These are phyloP conservation scores for Sechiopsis laciniata DNA, from an alignment of 306 rosid genomes.

Conservation along the genomic window DNA sequence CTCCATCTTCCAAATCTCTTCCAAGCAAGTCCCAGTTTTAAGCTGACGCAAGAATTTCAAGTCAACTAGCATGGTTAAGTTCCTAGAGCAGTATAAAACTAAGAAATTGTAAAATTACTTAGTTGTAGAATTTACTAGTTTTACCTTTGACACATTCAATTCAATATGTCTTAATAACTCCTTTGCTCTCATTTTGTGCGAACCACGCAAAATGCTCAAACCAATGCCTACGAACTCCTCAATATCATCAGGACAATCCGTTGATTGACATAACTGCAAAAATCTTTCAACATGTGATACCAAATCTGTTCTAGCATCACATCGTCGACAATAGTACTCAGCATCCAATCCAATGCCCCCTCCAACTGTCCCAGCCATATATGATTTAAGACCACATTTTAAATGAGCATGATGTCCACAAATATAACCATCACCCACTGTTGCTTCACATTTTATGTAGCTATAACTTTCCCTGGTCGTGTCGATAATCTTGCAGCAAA, in stretches of 20 bases:
- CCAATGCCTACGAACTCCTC: slow-evolving; percentile 55
- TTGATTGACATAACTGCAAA: slow-evolving; percentile 42
- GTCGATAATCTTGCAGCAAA: slow-evolving; percentile 53
- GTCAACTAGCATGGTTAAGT: not conserved
- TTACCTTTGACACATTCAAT: slow-evolving; percentile 59
- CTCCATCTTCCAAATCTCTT: slow-evolving; percentile 49
- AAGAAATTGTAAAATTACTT: not conserved
- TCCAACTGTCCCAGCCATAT: slow-evolving; percentile 71
- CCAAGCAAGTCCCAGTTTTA: slow-evolving; percentile 41
- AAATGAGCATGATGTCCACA: slow-evolving; percentile 81
- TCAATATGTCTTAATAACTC: slow-evolving; percentile 42
- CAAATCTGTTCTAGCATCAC: slow-evolving; percentile 71
- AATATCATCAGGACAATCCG: slow-evolving; percentile 44
- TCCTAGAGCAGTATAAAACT: not conserved
- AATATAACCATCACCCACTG: slow-evolving; percentile 32
- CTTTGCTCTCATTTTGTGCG: slow-evolving; percentile 45
- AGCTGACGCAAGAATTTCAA: slow-evolving; percentile 53
- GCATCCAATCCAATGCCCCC: slow-evolving; percentile 59
- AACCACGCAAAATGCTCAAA: slow-evolving; percentile 61
- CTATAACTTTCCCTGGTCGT: slow-evolving; percentile 52
- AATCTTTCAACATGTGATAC: slow-evolving; percentile 48
- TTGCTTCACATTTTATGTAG: slow-evolving; percentile 54
- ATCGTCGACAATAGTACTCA: slow-evolving; percentile 74
- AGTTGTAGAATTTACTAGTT: slow-evolving; percentile 14
- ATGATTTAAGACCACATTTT: slow-evolving; percentile 61